Conservation (phyloP, 192 early-diverging fungal genomes). For the Podila minutissima region DNA sequence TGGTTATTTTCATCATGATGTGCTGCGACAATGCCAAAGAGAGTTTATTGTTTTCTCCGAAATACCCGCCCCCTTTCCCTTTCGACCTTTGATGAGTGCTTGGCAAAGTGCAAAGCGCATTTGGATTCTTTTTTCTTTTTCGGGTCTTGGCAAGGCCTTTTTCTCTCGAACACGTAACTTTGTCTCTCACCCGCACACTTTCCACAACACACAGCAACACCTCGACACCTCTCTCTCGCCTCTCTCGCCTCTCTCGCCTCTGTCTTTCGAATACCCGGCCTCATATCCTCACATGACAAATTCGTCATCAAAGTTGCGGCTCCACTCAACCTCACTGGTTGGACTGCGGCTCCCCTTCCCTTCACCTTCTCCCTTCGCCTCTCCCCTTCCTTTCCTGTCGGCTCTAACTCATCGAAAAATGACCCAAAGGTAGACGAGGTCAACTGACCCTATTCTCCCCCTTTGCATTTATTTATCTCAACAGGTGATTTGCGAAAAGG, state of each 20-base stretch:
- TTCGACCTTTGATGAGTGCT: not conserved
- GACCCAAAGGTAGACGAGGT: not conserved
- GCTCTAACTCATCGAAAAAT: not conserved
- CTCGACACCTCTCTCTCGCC: too few relatives aligned
- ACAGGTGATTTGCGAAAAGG: conserved; percentile 91
- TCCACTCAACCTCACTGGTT: not conserved
- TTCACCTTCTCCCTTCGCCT: not conserved
- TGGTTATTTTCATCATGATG: not conserved
- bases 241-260: too few relatives aligned
- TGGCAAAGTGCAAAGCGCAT: not conserved
- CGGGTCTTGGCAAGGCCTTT: too few relatives aligned
- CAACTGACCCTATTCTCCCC: not conserved
- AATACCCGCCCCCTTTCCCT: too few relatives aligned
- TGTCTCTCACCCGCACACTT: too few relatives aligned
- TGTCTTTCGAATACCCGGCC: too few relatives aligned
- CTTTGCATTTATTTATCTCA: not conserved
- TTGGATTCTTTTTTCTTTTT: too few relatives aligned
- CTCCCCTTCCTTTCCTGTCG: not conserved
- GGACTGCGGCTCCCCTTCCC: not conserved
- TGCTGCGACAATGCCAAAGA: too few relatives aligned
- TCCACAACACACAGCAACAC: too few relatives aligned
- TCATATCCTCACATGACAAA: too few relatives aligned
- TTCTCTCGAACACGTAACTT: too few relatives aligned
- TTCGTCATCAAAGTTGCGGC: too few relatives aligned
- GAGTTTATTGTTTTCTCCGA: not conserved